Evolutionary conservation across 2,329 filamentous ascomycete species (phyloP).

Genomic region (Ophiostoma australiae): DNA sequence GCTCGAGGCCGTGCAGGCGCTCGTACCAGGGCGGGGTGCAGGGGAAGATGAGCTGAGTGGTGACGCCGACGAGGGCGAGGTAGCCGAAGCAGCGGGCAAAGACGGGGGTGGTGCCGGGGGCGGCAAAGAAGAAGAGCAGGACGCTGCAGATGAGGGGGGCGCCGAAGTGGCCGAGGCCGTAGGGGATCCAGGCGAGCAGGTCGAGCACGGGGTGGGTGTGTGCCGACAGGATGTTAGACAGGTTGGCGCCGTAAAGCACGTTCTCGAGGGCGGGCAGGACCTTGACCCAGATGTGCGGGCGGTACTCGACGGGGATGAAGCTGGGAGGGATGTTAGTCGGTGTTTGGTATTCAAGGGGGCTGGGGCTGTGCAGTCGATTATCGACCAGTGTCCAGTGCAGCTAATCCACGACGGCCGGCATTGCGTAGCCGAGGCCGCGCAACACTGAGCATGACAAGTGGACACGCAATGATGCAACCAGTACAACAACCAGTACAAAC

Average conservation of each 20-base stretch:
- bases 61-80: conserved; percentile 82
- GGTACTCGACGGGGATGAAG: conserved; percentile 83
- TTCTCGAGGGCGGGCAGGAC: conserved; percentile 93
- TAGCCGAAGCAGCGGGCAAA: conserved; percentile 87
- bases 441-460: neutral
- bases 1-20: conserved; percentile 82
- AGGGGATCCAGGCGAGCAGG: conserved; percentile 86
- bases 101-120: conserved; percentile 76
- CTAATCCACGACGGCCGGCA: neutral
- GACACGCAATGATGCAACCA: neutral
- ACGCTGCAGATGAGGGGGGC: conserved; percentile 73
- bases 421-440: neutral
- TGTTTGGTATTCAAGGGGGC: too few relatives aligned
- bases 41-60: conserved; percentile 83
- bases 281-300: conserved; percentile 91
- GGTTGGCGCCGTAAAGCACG: conserved; percentile 90
- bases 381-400: neutral
- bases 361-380: neutral
- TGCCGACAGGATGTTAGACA: conserved; percentile 90
- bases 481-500: neutral
- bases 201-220: conserved; percentile 81
- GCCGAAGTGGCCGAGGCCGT: conserved; percentile 85
- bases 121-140: conserved; percentile 81
- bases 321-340: conserved; percentile 41
- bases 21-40: conserved; percentile 98